A percentile compares a stretch with the other conserved stretches of the same genome.
These are phyloP conservation scores for Suillus paluster DNA, from an alignment of 768 basidiomycete species.

Conservation along the genomic window DNA sequence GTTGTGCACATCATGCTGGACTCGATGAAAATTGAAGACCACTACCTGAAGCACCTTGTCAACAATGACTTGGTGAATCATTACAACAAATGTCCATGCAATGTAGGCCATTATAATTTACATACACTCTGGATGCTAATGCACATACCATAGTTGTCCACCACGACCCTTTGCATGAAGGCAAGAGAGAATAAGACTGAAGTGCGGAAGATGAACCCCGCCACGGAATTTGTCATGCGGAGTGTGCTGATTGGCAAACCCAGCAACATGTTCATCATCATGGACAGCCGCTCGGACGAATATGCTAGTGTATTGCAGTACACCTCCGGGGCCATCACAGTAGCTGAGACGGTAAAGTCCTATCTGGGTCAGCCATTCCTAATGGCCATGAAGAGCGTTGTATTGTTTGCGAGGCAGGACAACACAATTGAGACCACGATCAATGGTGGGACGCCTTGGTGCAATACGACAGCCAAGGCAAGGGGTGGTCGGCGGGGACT, in stretches of 20 bases:
- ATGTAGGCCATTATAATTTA: neutral
- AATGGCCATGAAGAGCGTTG: neutral
- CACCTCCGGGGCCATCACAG: neutral
- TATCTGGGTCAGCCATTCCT: neutral
- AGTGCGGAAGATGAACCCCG: neutral
- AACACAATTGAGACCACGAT: neutral
- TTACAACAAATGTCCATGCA: neutral
- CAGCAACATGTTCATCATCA: neutral
- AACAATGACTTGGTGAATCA: neutral
- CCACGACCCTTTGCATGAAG: too few relatives aligned
- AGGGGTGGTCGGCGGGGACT: neutral
- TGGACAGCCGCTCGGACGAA: neutral
- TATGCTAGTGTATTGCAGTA: neutral
- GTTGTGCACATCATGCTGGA: neutral
- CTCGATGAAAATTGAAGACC: neutral
- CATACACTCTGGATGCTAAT: too few relatives aligned
- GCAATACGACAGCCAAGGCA: neutral
- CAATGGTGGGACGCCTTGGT: neutral
- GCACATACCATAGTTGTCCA: too few relatives aligned
- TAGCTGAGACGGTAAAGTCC: neutral
- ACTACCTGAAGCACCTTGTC: neutral
- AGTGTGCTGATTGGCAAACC: too few relatives aligned
- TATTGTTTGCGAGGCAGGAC: neutral
- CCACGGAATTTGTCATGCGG: too few relatives aligned
- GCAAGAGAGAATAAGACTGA: too few relatives aligned